phyloP scores from a whole-genome alignment of 1,284 basidiomycete genomes.

The Apiotrichum veenhuisii region DNA sequence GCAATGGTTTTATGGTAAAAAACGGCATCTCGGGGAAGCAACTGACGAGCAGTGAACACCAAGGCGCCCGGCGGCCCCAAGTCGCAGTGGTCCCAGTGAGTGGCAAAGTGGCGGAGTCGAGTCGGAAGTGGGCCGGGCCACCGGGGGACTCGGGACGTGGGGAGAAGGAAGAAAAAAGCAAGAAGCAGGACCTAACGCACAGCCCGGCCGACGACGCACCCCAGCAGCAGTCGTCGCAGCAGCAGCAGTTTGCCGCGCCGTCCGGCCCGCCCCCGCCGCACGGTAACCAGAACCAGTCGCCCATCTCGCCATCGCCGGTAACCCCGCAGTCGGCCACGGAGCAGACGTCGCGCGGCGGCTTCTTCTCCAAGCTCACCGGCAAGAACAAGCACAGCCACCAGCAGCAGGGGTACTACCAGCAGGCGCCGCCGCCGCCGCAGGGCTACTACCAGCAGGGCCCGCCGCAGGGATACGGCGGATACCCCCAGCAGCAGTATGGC shows the following conservation, averaged over 20 bases:
- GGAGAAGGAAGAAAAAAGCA: no score
- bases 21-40: no score
- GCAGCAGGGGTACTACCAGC: constrained; percentile 25
- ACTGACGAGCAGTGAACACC: constrained; percentile 32
- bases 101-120: not conserved
- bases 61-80: constrained; percentile 41
- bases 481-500: constrained; percentile 6
- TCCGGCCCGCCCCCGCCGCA: constrained; percentile 41
- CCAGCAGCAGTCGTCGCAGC: constrained; percentile 18
- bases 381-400: constrained; percentile 21
- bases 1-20: constrained; percentile 47
- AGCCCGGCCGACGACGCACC: constrained; percentile 43
- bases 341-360: constrained; percentile 32
- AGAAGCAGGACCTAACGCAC: no score
- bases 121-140: no score
- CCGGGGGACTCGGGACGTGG: no score
- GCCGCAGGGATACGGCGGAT: constrained; percentile 23
- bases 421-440: constrained; percentile 10
- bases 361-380: constrained; percentile 37
- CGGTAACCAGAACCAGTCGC: no score
- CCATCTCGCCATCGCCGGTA: not conserved
- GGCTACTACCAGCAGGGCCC: constrained; percentile 26
- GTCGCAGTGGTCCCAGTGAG: constrained; percentile 49
- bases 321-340: not conserved
- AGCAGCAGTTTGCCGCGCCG: constrained; percentile 32